Percentiles rank a stretch among this genome's conserved stretches.
Conservation (phyloP, 192 early-diverging fungal species). For the Spinellus fusiger region DNA sequence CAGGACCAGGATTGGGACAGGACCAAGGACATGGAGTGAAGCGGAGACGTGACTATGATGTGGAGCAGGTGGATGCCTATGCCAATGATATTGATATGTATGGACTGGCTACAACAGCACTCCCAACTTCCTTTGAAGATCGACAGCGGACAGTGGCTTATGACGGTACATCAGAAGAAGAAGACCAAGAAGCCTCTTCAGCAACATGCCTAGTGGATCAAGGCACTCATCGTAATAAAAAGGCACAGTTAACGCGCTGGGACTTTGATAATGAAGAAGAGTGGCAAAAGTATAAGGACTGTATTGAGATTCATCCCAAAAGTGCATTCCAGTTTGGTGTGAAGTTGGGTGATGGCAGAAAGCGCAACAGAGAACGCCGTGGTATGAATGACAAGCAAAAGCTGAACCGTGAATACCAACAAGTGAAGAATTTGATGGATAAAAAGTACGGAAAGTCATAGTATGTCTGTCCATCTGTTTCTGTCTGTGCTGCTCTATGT, state of each 20-base stretch:
- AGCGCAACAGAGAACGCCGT: conserved; percentile 40
- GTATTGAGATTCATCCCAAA: conserved; percentile 65
- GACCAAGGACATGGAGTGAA: conserved; percentile 9
- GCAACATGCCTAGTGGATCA: conserved; percentile 54
- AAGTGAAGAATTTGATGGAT: conserved; percentile 42
- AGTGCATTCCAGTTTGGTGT: conserved; percentile 74
- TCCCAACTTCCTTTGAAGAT: conserved; percentile 33
- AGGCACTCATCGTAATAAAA: conserved; percentile 66
- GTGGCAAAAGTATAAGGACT: conserved; percentile 66
- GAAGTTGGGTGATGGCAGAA: conserved; percentile 60
- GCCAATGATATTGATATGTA: conserved; percentile 46
- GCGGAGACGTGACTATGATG: conserved; percentile 25
- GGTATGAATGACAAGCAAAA: conserved; percentile 43
- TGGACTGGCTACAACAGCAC: conserved; percentile 38
- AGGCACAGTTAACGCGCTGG: conserved; percentile 59
- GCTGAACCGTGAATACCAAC: conserved; percentile 42
- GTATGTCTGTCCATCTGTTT: background rate
- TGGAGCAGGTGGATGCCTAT: conserved; percentile 32
- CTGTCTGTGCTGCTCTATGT: background rate
- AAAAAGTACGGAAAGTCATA: conserved; percentile 35
- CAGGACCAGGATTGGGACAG: background rate
- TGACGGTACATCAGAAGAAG: conserved; percentile 43
- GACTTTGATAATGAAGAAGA: conserved; percentile 81
- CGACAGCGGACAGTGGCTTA: conserved; percentile 37
- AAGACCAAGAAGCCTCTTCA: conserved; percentile 31